Evolutionary conservation across 169 alveolate genomes (phyloP), one percentile per base, ranked within the genome.

Genomic region (Plasmodium berghei): DNA sequence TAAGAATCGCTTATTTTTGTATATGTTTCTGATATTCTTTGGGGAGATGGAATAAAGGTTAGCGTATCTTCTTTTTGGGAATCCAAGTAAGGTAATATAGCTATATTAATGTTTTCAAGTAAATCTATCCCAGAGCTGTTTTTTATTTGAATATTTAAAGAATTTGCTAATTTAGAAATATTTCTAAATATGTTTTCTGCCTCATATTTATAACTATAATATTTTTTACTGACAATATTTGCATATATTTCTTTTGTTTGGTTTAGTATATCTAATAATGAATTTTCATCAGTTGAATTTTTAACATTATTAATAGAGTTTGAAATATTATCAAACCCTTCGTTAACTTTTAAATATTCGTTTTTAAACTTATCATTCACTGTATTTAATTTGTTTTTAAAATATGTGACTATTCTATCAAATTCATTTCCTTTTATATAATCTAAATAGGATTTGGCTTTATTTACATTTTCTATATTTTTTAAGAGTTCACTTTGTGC

Each of bases 61-160:
- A 48, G n/a, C 0, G 10, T 48, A 10, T 10, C n/a, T 49, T 6
- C 54, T 22, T 9, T 71, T 71, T 52, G 55, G 46, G 40, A 4
- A 1, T 71, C 56, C 46, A 71, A 71, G 22, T 24, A 12, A n/a
- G 52, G 46, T 71, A 20, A 8, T 71, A 6, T n/a, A n/a, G 56
- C 12, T 14, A 3, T 18, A 5, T 22, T 52, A 26, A 2, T 34
- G 55, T 24, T 14, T 18, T 9, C 20, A 16, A 6, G 54, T 45
- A 2, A 6, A 6, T 24, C 28, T 12, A 22, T 24, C 48, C 59
- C 49, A 34, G 10, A n/a, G 61, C 40, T 48, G 12, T 61, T 5
- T 5, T 61, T n/a, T 9, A 61, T 24, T 71, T 24, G 46, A 71
- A 71, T 3, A n/a, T 12, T 6, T 0, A 71, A 22, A 24, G 12